Evolutionary conservation across 2,329 filamentous ascomycete species (phyloP).

Genomic region (Alternaria conjuncta): DNA sequence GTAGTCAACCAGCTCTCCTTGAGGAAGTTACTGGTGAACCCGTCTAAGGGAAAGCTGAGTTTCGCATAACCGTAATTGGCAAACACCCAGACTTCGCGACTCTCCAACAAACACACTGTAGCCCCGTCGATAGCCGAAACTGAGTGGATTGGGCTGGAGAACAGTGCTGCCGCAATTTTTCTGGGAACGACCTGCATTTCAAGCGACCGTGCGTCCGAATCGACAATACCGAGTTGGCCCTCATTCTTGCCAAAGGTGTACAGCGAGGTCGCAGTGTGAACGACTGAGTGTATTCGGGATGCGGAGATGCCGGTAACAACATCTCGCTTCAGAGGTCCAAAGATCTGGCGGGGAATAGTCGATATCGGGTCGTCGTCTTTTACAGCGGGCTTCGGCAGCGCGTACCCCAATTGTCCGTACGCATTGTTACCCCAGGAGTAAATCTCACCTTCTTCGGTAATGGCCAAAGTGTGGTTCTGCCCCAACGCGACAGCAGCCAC

Average conservation of each 20-base stretch:
- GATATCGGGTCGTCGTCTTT: slow-evolving; percentile 86
- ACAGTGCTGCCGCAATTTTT: slow-evolving; percentile 85
- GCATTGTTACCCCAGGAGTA: slow-evolving; percentile 95
- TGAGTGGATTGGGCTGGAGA: slow-evolving; percentile 73
- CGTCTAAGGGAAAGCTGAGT: slow-evolving; percentile 79
- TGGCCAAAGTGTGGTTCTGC: slow-evolving; percentile 86
- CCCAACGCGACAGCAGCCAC: slow-evolving; percentile 82
- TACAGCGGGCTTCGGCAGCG: slow-evolving; percentile 69
- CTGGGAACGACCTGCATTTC: slow-evolving; percentile 82
- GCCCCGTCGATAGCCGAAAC: slow-evolving; percentile 90
- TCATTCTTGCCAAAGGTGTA: slow-evolving; percentile 97
- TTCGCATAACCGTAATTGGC: slow-evolving; percentile 96
- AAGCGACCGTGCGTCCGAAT: slow-evolving; percentile 90
- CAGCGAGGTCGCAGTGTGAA: slow-evolving; percentile 78
- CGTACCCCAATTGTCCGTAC: slow-evolving; percentile 85
- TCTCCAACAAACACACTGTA: slow-evolving; percentile 83
- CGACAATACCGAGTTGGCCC: slow-evolving; percentile 91
- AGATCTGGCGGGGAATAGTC: slow-evolving; percentile 82
- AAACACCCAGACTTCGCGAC: slow-evolving; percentile 90
- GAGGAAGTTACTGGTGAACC: slow-evolving; percentile 73
- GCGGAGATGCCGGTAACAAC: slow-evolving; percentile 81
- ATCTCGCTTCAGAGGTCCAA: slow-evolving; percentile 89
- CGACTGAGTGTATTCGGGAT: slow-evolving; percentile 89
- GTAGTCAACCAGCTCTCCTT: slow-evolving; percentile 69
- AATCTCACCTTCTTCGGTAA: slow-evolving; percentile 85